These are phyloP conservation scores for Simmondsia chinensis DNA, from an alignment of 148 eudicot genomes.

Conservation along the genomic window DNA sequence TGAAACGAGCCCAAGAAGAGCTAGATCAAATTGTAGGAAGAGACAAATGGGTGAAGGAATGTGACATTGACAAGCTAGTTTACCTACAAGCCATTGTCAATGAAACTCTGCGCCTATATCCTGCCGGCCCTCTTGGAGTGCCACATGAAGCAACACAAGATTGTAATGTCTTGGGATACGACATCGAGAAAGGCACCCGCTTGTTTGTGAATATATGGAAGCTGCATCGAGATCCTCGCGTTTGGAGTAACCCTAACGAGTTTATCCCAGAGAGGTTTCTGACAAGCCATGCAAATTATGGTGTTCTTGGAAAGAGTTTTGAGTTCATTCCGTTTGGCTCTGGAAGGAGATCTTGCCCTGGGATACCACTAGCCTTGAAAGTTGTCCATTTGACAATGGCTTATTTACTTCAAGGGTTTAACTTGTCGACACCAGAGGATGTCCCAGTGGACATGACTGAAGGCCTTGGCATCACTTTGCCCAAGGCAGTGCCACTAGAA, in stretches of 20 bases:
- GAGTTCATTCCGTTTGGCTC: conserved; percentile 30
- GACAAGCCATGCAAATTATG: conserved; percentile 6
- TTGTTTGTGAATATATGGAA: conserved; percentile 20
- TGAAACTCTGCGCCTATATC: conserved; percentile 21
- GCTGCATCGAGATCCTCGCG: conserved; percentile 19
- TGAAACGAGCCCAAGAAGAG: conserved; percentile 14
- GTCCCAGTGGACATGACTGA: conserved; percentile 22
- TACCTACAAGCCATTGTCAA: conserved; percentile 19
- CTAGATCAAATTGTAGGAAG: conserved; percentile 14
- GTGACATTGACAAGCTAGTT: conserved; percentile 11
- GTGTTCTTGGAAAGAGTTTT: conserved; percentile 15
- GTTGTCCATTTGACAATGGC: conserved; percentile 21
- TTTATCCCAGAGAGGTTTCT: conserved; percentile 30
- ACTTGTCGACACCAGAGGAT: background rate
- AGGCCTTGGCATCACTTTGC: conserved; percentile 9
- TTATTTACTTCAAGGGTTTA: conserved; percentile 25
- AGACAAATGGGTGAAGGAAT: conserved; percentile 19
- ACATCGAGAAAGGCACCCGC: conserved; percentile 12
- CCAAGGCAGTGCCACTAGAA: conserved; percentile 19
- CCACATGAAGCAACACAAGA: conserved; percentile 16
- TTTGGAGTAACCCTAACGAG: conserved; percentile 23
- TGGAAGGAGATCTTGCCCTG: conserved; percentile 29
- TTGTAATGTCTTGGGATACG: conserved; percentile 12
- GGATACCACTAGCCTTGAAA: conserved; percentile 18
- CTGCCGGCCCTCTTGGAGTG: conserved; percentile 7